A percentile compares a stretch with the other conserved stretches of the same genome.
Conservation (phyloP, 2,329 filamentous ascomycete genomes). For the Colletotrichum sp. region DNA sequence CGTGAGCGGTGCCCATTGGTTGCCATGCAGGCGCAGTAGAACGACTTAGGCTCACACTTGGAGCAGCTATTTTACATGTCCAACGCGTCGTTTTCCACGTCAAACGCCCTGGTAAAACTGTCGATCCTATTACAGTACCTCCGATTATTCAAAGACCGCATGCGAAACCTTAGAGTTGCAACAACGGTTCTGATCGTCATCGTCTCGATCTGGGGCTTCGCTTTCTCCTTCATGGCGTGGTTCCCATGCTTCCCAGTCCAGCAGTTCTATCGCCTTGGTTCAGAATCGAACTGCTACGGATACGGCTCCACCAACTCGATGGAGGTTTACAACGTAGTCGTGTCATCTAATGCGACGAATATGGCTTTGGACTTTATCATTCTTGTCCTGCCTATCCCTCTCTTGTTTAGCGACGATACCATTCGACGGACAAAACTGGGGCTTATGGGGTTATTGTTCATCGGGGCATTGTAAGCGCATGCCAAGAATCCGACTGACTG, state of each 20-base stretch:
- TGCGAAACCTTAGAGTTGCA: background rate
- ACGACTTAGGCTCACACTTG: background rate
- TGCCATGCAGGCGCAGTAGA: background rate
- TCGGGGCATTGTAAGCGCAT: background rate
- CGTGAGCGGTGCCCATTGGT: background rate
- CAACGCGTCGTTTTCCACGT: slow-evolving; percentile 1
- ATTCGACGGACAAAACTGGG: background rate
- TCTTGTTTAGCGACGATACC: background rate
- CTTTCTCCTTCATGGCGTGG: slow-evolving; percentile 6
- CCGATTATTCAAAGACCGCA: background rate
- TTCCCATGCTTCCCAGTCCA: slow-evolving; percentile 5
- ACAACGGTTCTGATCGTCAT: background rate
- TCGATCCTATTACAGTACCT: slow-evolving; percentile 6
- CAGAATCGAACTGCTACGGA: background rate
- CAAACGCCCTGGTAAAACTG: background rate
- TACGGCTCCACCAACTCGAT: background rate
- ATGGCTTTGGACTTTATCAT: slow-evolving; percentile 8
- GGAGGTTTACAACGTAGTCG: background rate
- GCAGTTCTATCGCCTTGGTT: background rate
- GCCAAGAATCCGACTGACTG: background rate
- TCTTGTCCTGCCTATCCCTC: background rate
- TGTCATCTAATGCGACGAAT: background rate
- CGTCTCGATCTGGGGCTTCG: background rate
- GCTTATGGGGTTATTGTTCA: background rate
- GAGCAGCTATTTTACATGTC: slow-evolving; percentile 4